Evolutionary conservation across 2,329 filamentous ascomycete genomes (phyloP), one percentile per base, ranked within the genome.

Genomic region (Rugonectria rugulosa): DNA sequence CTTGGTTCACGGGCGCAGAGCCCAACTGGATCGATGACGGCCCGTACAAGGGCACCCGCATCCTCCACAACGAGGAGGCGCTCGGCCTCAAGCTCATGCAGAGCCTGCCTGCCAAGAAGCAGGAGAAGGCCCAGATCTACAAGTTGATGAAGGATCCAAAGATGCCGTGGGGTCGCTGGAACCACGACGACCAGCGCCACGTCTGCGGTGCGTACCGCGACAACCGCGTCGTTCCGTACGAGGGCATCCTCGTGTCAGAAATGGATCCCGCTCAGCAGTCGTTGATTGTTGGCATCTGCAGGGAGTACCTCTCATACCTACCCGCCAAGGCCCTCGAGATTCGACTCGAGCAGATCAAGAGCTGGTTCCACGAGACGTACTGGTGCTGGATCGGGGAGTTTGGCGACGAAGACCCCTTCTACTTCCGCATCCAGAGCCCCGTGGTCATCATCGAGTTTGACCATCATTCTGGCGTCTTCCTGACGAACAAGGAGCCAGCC

Each of bases 1-100:
- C 90, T 0, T 90, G 87, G 74, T 94, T 94, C 72, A 91, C 88
- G 0, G 90, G 90, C 50, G 90, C 90, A 0, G 90, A 94, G 72
- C 90, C 90, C 1, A 92, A 93, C 64, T 66, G 87, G 29, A 89
- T 92, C 63, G 89, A 92, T 61, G 71, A 73, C 0, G 88, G 89
- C 0, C 81, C 81, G 0, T 80, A 85, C 69, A 73, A 75, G 2
- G 89, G 89, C 6, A 90, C 86, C 0, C 76, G 82, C 4, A 90
- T 92, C 51, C 73, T 92, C 27, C 77, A 87, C 32, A 75, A 73
- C 7, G 88, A 92, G 66, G 89, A 89, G 42, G 71, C 72, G 2
- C 70, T 90, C 0, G 89, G 88, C 0, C 71, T 92, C n/a, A 66
- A 78, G 59, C 79, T 92, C 2, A 92, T 92, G 89, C 88, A 89